Conservation (phyloP, 768 basidiomycete genomes). For the Naematelia encephala region DNA sequence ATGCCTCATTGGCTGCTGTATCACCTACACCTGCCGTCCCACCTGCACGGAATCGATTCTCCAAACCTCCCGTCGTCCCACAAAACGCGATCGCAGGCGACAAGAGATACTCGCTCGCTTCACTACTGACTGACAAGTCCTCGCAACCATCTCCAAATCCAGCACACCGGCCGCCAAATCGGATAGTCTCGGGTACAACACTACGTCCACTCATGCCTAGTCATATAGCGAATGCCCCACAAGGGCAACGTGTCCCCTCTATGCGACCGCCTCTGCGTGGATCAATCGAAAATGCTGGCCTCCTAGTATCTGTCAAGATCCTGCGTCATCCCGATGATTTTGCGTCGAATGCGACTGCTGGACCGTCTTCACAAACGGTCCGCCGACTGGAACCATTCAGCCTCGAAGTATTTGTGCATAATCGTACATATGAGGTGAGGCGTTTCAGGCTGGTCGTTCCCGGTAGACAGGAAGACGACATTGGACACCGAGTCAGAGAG, state of each 20-base stretch:
- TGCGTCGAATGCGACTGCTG: neutral
- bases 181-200: conserved; percentile 9
- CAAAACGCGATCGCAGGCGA: conserved; percentile 40
- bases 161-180: neutral
- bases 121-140: conserved; percentile 21
- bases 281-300: conserved; percentile 19
- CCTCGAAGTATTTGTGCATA: conserved; percentile 48
- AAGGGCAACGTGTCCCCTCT: conserved; percentile 3
- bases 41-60: conserved; percentile 6
- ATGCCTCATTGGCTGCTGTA: conserved; percentile 16
- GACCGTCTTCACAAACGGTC: conserved; percentile 8
- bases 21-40: conserved; percentile 5
- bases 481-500: conserved; percentile 10
- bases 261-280: neutral
- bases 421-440: conserved; percentile 38
- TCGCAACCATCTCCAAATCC: neutral
- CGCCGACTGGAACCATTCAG: conserved; percentile 40
- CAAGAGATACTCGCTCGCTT: conserved; percentile 42
- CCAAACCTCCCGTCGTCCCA: conserved; percentile 9
- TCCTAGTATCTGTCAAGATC: conserved; percentile 41
- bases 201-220: conserved; percentile 34
- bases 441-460: conserved; percentile 43
- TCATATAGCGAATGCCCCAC: conserved; percentile 21
- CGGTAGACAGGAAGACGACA: conserved; percentile 12
- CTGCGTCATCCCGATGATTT: conserved; percentile 9